These are phyloP conservation scores for Metschnikowia colocasiae DNA, from an alignment of 805 yeast genomes.

Conservation along the genomic window DNA sequence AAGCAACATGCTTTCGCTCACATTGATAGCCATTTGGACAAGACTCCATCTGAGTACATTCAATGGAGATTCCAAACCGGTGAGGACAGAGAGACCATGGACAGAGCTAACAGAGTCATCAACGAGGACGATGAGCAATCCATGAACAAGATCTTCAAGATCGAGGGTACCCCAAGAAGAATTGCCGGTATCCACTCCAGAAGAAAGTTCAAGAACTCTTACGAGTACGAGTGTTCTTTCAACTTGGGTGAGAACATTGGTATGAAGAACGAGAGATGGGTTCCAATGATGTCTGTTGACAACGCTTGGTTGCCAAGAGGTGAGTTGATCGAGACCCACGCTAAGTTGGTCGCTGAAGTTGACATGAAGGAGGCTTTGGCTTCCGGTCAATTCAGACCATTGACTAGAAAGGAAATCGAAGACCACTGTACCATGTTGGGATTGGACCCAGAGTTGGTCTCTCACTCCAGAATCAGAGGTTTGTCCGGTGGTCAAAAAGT, in stretches of 20 bases:
- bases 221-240: conserved; percentile 99
- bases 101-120: conserved; percentile 98
- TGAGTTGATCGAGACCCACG: conserved; percentile 88
- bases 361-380: conserved; percentile 99
- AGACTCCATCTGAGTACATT: conserved; percentile 99
- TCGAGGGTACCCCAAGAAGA: conserved; percentile 98
- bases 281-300: conserved; percentile 99
- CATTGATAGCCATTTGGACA: conserved; percentile 97
- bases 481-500: conserved; percentile 99
- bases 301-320: conserved; percentile 99
- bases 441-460: conserved; percentile 97
- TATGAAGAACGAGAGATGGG: conserved; percentile 99
- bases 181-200: conserved; percentile 90
- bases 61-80: conserved; percentile 99
- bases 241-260: conserved; percentile 97
- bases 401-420: conserved; percentile 99
- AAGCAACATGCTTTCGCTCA: conserved; percentile 99
- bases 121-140: conserved; percentile 95
- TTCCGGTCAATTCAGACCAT: conserved; percentile 99
- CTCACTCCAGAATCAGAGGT: conserved; percentile 99
- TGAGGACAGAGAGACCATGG: conserved; percentile 99
- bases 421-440: conserved; percentile 98
- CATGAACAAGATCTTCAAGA: conserved; percentile 99
- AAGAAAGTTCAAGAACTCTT: conserved; percentile 99
- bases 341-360: conserved; percentile 99